Base-by-base conservation (phyloP, 2,329 filamentous ascomycete genomes). In the Phyllosticta ampelicida region DNA sequence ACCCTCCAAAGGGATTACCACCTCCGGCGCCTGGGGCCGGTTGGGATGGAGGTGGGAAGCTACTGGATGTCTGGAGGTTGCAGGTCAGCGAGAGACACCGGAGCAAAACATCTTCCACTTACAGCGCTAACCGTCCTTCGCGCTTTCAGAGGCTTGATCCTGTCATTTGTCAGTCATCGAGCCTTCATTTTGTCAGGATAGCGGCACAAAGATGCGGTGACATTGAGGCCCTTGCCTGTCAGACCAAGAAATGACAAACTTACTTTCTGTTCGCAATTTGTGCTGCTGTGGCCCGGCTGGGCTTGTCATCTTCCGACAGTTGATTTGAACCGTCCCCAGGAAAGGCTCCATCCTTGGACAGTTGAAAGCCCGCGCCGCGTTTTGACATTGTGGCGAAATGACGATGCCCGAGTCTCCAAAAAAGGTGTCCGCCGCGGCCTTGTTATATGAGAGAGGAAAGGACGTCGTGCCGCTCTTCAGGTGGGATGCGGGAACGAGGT, bases 191-290 rank as follows among this genome's bases (percentile, higher is more conserved):
- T 44, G 13, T n/a, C 16, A n/a, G n/a, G 5, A 44, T n/a, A n/a
- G 16, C 16, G n/a, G 6, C 36, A n/a, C 36, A 44, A n/a, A n/a
- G n/a, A 5, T n/a, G 30, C 30, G 36, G 36, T 44, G 36, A n/a
- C 13, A 5, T 44, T n/a, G 36, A 44, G 36, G n/a, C 36, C 36
- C 36, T n/a, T 44, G 36, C 50, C 50, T 51, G 20, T 51, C 20
- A 54, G 29, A 36, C 51, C 23, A 30, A 21, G n/a, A n/a, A 51
- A 61, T n/a, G n/a, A n/a, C 26, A n/a, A 52, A 80, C 79, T 75
- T 72, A 81, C 79, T 77, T 81, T 71, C 79, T 75, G 60, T 68
- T 71, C 29, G 79, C 79, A 69, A 81, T 54, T 68, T 81, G 79
- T 48, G 79, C 78, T 48, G 79, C 78, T 26, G 78, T 81, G 30